Conservation (phyloP, 1,139 yeast genomes). For the Petasospora fabianii region DNA sequence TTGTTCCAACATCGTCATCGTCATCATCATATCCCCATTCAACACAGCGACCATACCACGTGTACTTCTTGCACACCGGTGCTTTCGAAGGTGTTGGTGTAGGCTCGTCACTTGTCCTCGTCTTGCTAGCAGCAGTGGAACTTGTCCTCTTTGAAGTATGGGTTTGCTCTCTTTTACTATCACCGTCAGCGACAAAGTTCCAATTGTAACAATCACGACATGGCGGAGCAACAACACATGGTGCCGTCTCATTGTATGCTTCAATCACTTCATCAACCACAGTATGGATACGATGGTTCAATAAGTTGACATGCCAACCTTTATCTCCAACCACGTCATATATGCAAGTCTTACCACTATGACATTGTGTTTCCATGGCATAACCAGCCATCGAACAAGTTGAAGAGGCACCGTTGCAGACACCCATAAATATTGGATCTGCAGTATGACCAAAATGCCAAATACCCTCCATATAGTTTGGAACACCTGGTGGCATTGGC, state of each 20-base stretch:
- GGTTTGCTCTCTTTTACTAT: slow-evolving; percentile 15
- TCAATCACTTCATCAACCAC: slow-evolving; percentile 80
- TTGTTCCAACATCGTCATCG: not conserved
- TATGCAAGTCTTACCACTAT: slow-evolving; percentile 82
- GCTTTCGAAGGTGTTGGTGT: slow-evolving; percentile 23
- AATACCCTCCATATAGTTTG: slow-evolving; percentile 71
- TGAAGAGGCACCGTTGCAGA: slow-evolving; percentile 92
- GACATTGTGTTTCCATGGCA: slow-evolving; percentile 97
- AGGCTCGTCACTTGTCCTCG: slow-evolving; percentile 5
- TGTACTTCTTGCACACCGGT: slow-evolving; percentile 24
- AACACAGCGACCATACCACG: slow-evolving; percentile 28
- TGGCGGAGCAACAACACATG: slow-evolving; percentile 70
- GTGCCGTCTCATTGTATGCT: slow-evolving; percentile 73
- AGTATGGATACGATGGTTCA: slow-evolving; percentile 87
- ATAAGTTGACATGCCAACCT: slow-evolving; percentile 88
- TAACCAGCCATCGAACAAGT: slow-evolving; percentile 90
- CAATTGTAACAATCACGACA: slow-evolving; percentile 90
- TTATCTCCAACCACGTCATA: slow-evolving; percentile 86
- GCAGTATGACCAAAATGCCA: slow-evolving; percentile 98
- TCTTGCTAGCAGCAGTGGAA: not conserved
- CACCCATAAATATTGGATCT: slow-evolving; percentile 96
- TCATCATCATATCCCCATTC: slow-evolving; percentile 13
- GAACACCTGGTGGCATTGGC: slow-evolving; percentile 91
- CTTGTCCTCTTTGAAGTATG: not conserved
- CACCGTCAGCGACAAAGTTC: slow-evolving; percentile 62